Percentiles rank a stretch among this genome's conserved stretches.
Evolutionary conservation across 2,329 filamentous ascomycete species (phyloP).

Genomic region (Westerdykella sp.): DNA sequence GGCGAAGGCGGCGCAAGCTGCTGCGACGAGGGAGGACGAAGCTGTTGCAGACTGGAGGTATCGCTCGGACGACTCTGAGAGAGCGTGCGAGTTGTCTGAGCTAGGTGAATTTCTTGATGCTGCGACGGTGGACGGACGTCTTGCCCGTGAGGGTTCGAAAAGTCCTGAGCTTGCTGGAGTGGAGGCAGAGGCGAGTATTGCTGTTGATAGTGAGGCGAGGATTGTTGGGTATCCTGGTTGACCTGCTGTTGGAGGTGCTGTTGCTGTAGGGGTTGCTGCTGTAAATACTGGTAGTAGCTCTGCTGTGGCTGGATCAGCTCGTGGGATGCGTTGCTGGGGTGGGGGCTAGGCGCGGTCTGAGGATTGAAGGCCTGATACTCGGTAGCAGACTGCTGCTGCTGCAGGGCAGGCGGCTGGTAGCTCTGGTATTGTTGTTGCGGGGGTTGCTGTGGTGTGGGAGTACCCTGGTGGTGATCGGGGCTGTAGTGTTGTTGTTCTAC

Average conservation of each 20-base stretch:
- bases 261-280: slow-evolving; percentile 15
- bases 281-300: slow-evolving; percentile 29
- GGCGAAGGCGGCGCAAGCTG: slow-evolving; percentile 33
- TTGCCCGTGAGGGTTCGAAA: slow-evolving; percentile 19
- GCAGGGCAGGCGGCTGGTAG: slow-evolving; percentile 24
- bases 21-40: slow-evolving; percentile 30
- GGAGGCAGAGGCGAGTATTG: slow-evolving; percentile 20
- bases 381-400: slow-evolving; percentile 14
- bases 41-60: slow-evolving; percentile 25
- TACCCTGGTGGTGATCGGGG: slow-evolving; percentile 31
- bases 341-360: slow-evolving; percentile 25
- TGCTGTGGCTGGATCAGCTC: slow-evolving; percentile 22
- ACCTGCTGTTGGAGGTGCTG: slow-evolving; percentile 23
- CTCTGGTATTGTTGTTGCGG: slow-evolving; percentile 20
- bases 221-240: slow-evolving; percentile 21
- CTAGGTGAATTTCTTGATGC: slow-evolving; percentile 30
- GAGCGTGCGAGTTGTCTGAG: slow-evolving; percentile 25
- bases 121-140: slow-evolving; percentile 24
- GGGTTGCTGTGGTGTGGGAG: slow-evolving; percentile 24
- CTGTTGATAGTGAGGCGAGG: slow-evolving; percentile 22
- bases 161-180: slow-evolving; percentile 28
- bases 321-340: slow-evolving; percentile 19
- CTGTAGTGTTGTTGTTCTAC: slow-evolving; percentile 32
- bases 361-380: slow-evolving; percentile 32
- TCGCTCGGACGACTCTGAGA: slow-evolving; percentile 27